Conservation (phyloP, 306 rosid species). For the Rosa rugosa region DNA sequence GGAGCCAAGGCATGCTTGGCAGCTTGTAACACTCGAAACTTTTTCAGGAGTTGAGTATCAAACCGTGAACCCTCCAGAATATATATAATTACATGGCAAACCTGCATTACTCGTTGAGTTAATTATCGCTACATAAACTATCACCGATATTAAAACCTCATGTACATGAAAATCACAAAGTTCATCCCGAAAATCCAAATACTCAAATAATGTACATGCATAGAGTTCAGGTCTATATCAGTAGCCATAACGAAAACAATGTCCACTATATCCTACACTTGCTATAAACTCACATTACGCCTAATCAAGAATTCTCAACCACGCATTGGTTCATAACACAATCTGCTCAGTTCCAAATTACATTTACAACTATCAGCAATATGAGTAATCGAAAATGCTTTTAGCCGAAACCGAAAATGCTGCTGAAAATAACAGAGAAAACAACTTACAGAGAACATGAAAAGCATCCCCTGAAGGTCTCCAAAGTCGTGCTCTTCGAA, state of each 20-base stretch:
- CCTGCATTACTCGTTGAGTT: conserved; percentile 64
- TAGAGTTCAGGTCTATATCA: background rate
- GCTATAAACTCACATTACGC: background rate
- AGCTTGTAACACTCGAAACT: conserved; percentile 75
- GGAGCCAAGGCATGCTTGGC: conserved; percentile 85
- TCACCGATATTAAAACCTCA: background rate
- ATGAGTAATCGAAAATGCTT: background rate
- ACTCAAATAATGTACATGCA: background rate
- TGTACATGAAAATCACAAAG: background rate
- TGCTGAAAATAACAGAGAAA: background rate
- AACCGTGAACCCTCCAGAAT: conserved; percentile 79
- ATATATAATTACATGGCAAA: conserved; percentile 79
- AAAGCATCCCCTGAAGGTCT: conserved; percentile 81
- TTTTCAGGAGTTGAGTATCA: conserved; percentile 61
- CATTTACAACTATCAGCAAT: background rate
- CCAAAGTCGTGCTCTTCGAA: conserved; percentile 64
- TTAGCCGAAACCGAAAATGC: background rate
- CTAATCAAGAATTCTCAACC: background rate
- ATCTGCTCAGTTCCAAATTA: background rate
- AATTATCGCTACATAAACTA: conserved; percentile 24
- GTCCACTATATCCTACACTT: background rate
- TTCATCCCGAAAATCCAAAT: background rate
- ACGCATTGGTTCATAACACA: background rate
- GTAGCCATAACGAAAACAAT: background rate
- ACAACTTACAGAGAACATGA: conserved; percentile 87